These are phyloP conservation scores for Neltuma alba DNA, from an alignment of 306 rosid genomes.

Conservation along the genomic window DNA sequence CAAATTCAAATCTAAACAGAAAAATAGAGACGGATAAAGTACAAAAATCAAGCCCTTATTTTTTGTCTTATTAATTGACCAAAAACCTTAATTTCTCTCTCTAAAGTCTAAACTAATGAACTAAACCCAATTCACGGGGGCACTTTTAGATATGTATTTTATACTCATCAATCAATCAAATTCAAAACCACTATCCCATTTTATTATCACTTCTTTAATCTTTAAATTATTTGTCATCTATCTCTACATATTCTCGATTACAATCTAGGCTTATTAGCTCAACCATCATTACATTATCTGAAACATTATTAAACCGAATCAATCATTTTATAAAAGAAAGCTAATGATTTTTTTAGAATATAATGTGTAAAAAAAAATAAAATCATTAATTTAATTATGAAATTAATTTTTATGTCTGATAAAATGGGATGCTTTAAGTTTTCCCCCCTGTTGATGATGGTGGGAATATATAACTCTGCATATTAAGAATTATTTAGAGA, in stretches of 20 bases:
- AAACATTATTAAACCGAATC: not conserved
- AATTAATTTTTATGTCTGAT: not conserved
- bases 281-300: constrained; percentile 33
- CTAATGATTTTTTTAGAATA: not conserved
- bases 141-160: constrained; percentile 44
- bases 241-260: constrained; percentile 45
- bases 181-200: constrained; percentile 29
- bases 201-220: constrained; percentile 9
- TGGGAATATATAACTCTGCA: not conserved
- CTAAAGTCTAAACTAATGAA: not conserved
- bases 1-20: not conserved
- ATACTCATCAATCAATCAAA: not conserved
- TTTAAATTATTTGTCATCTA: constrained; percentile 7
- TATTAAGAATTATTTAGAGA: not conserved
- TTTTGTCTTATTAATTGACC: constrained; percentile 61
- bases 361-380: no score
- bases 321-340: not conserved
- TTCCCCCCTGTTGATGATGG: not conserved
- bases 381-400: not conserved
- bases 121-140: constrained; percentile 43
- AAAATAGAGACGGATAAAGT: not conserved
- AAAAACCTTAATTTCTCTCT: constrained; percentile 24
- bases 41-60: constrained; percentile 45
- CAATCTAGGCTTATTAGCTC: constrained; percentile 52
- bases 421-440: not conserved